phyloP scores from a whole-genome alignment of 2,329 filamentous ascomycete genomes.

The Zasmidium angulare region DNA sequence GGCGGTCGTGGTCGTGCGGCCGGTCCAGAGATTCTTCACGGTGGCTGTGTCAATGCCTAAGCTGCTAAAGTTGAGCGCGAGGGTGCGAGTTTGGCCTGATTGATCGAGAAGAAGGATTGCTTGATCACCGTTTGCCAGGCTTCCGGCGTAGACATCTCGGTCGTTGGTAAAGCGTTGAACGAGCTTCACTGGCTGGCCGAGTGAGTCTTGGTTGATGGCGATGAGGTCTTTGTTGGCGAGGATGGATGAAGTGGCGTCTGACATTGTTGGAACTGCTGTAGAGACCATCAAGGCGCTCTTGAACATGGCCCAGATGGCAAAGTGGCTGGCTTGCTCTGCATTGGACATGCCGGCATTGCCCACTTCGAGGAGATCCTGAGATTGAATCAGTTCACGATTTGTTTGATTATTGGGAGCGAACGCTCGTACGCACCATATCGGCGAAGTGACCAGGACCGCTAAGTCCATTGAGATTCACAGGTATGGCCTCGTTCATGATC shows the following conservation, averaged over 20 bases:
- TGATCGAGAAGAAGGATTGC: slow-evolving; percentile 42
- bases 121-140: slow-evolving; percentile 36
- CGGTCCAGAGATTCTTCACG: slow-evolving; percentile 40
- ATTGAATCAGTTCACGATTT: background rate
- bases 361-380: slow-evolving; percentile 28
- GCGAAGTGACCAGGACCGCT: slow-evolving; percentile 29
- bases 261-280: slow-evolving; percentile 18
- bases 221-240: slow-evolving; percentile 56
- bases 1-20: slow-evolving; percentile 13
- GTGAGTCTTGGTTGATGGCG: slow-evolving; percentile 57
- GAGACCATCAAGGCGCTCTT: slow-evolving; percentile 32
- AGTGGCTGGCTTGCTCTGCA: slow-evolving; percentile 31
- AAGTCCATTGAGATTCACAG: slow-evolving; percentile 28
- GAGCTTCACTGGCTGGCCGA: slow-evolving; percentile 54
- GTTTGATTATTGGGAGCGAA: background rate
- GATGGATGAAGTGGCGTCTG: slow-evolving; percentile 24
- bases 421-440: slow-evolving; percentile 22
- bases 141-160: slow-evolving; percentile 41
- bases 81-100: slow-evolving; percentile 34
- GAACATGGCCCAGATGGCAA: slow-evolving; percentile 33
- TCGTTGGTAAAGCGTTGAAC: slow-evolving; percentile 41
- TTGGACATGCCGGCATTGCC: slow-evolving; percentile 32
- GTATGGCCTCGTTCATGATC: slow-evolving; percentile 32
- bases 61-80: slow-evolving; percentile 34
- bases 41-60: slow-evolving; percentile 37